Percentiles rank a stretch among this genome's conserved stretches.
These are phyloP conservation scores for Condylostoma magnum DNA, from an alignment of 169 alveolate genomes.

Conservation along the genomic window DNA sequence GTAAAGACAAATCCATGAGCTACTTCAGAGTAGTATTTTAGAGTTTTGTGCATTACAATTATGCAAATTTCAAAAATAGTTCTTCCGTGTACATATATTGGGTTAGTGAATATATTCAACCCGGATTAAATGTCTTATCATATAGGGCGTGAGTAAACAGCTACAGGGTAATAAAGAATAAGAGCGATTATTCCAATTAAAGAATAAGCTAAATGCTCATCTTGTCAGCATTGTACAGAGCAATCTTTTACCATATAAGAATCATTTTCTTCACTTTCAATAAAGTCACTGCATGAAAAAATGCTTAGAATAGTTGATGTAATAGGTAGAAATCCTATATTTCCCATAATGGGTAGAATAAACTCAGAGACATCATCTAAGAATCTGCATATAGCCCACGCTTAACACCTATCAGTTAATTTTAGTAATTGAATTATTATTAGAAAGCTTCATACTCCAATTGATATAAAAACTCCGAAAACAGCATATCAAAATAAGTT, in stretches of 20 bases:
- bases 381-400: neutral
- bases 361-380: neutral
- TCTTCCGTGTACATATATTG: neutral
- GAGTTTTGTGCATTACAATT: slow-evolving; percentile 1
- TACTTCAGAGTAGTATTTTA: neutral
- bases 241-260: no score
- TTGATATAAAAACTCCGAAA: neutral
- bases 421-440: no score
- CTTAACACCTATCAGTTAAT: neutral
- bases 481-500: neutral
- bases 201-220: no score
- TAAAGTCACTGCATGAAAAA: neutral
- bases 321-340: neutral
- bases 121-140: neutral
- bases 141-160: neutral
- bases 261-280: no score
- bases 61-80: neutral
- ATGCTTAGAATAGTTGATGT: neutral
- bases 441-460: neutral
- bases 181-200: no score
- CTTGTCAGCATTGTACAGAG: no score
- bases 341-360: neutral
- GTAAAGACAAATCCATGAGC: slow-evolving; percentile 1
- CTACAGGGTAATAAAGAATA: no score
- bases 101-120: neutral